Evolutionary conservation across 345 rosid species (phyloP), one percentile per base, ranked within the genome.

Genomic region (Balakata baccata): DNA sequence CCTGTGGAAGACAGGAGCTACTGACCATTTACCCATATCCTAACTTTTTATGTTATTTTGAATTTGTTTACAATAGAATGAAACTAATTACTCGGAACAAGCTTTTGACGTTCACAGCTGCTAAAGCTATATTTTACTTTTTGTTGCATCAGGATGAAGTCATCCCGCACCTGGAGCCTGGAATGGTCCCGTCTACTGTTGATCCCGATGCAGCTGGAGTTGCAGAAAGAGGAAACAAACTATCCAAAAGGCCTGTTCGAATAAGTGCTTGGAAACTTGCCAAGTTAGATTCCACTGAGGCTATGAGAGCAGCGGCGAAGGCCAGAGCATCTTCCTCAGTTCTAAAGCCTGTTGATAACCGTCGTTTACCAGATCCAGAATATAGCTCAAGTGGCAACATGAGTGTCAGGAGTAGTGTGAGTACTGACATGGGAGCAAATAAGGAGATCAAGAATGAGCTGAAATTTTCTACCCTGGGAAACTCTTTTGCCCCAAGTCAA

Each of bases 261-360:
- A 81, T 88, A 61, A 95, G 91, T 83, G 90, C 96, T 39, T 92
- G 98, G 99, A 92, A 87, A 75, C 97, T 95, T 41, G 98, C 98
- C 41, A 95, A 92, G 78, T 74, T 95, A 74, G 90, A 92, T 60
- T 92, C 98, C 9, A 76, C 75, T 63, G 96, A 92, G 64, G 99
- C 98, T 68, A 68, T 88, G 79, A 91, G 84, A 67, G 99, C 99
- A 63, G 99, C 97, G 43, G 97, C 98, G 43, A 92, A 87, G 82
- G 99, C 98, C 68, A 90, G 99, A 84, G 99, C 97, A 47, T 91
- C 99, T 3, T 95, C 98, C 37, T 95, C 99, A 41, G 97, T 95
- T 59, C 68, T 95, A 66, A 84, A 89, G 66, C 97, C 96, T 16
- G 81, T 92, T 70, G 92, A 90, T 58, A 86, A 77, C 75, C 94